Base-by-base conservation (phyloP, 805 yeast species). In the Kazachstania taianensis region DNA sequence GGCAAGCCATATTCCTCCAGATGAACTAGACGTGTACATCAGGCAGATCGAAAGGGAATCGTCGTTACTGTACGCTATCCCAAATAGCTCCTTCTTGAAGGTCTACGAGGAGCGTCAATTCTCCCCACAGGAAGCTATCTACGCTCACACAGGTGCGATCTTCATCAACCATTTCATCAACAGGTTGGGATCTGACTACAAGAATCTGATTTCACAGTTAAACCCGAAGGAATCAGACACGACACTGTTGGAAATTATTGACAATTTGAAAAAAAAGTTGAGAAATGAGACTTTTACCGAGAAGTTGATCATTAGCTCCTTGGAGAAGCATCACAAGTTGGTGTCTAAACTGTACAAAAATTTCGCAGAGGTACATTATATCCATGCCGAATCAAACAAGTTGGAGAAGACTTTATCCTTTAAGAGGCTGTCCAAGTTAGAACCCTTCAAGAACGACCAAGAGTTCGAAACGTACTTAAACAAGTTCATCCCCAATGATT, bases 101-200 rank as follows among this genome's bases (percentile, higher is more conserved):
- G 69, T 77, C 39, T 87, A 87, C 54, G 76, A 80, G 42, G 59
- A 67, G 34, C 81, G 89, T 37, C 77, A 76, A 46, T 71, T 89
- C 60, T 86, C 96, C 1, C 76, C 94, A 48, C 97, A 89, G 63
- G 98, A 92, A 63, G 76, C 87, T 31, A 79, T 86, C 39, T 92
- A 92, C 57, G 94, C 96, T 30, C 97, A 89, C 59, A 81, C 86
- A 59, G 94, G 89, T 50, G 80, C 82, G 30, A 82, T 85, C 42
- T 89, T 92, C 56, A 94, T 85, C 34, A 80, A 94, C 24, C 97
- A 92, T 62, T 92, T 89, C 65, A 72, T 89, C 60, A 92, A 92
- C 67, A 73, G 97, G 55, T 70, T 89, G 54, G 96, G 97, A 20
- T 76, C 94, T 2, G 96, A 87, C 61, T 87, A 82, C 61, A 73